Conservation (phyloP, 257 asterid genomes). For the Lantana camara region DNA sequence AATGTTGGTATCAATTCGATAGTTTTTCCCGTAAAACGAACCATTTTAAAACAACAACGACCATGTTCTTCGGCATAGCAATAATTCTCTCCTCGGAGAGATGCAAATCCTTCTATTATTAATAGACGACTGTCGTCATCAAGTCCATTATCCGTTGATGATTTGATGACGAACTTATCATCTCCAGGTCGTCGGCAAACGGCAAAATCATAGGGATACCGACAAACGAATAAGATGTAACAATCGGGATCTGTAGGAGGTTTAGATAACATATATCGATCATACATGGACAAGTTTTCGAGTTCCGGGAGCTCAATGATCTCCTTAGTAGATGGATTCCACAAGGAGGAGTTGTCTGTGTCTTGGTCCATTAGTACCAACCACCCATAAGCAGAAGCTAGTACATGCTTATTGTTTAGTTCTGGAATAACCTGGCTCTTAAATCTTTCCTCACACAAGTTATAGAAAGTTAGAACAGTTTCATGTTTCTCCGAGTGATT, state of each 20-base stretch:
- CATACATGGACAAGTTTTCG: not conserved
- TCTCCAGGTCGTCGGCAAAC: not conserved
- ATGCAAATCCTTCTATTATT: not conserved
- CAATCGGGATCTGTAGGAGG: slow-evolving; percentile 6
- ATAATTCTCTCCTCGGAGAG: not conserved
- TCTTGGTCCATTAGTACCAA: not conserved
- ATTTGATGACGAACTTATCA: not conserved
- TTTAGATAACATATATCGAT: slow-evolving; percentile 1
- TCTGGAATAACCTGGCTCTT: not conserved
- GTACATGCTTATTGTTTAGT: not conserved
- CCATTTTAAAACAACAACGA: not conserved
- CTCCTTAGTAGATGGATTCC: not conserved
- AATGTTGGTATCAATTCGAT: not conserved
- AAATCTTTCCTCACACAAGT: not conserved
- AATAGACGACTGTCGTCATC: too few species aligned
- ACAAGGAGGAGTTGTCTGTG: not conserved
- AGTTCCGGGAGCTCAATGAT: not conserved
- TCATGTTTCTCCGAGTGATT: too few species aligned
- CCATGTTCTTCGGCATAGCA: too few species aligned
- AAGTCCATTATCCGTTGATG: too few species aligned
- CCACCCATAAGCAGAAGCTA: slow-evolving; percentile 11
- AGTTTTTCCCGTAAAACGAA: not conserved
- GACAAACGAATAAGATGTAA: not conserved
- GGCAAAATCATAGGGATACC: not conserved
- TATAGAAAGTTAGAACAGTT: not conserved